Percentiles rank a stretch among this genome's conserved stretches.
Evolutionary conservation across 164 flowering plant species (phyloP).

Genomic region (Platanus orientalis): DNA sequence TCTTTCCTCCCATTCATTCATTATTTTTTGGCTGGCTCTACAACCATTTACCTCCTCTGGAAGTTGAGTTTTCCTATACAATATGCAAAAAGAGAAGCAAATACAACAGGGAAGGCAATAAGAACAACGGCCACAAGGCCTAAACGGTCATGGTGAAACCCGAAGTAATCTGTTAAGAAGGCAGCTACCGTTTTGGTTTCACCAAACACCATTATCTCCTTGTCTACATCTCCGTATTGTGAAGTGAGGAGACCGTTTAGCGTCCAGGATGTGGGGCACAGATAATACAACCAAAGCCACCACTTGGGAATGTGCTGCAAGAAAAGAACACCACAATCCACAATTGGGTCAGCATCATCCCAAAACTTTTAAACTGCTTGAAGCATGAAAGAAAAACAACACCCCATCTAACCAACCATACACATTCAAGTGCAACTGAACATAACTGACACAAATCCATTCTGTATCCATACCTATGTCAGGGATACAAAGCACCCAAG

Average conservation of each 20-base stretch:
- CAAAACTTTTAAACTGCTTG: background rate
- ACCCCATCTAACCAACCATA: background rate
- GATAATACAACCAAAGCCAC: background rate
- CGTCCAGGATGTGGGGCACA: background rate
- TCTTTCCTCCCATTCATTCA: too few relatives aligned
- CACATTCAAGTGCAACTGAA: background rate
- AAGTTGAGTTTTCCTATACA: background rate
- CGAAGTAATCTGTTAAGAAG: constrained; percentile 17
- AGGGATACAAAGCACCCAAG: too few relatives aligned
- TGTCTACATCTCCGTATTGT: background rate
- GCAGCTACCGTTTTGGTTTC: background rate
- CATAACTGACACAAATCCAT: too few relatives aligned
- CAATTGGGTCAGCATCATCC: background rate
- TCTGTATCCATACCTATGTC: too few relatives aligned
- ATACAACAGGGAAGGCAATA: background rate
- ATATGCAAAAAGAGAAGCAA: background rate
- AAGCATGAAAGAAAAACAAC: background rate
- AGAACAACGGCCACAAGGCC: constrained; percentile 10
- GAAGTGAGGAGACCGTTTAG: background rate
- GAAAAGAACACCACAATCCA: background rate
- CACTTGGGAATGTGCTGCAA: background rate
- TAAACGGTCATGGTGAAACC: constrained; percentile 15
- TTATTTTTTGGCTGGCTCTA: too few relatives aligned
- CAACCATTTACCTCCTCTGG: constrained; percentile 1
- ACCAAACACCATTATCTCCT: background rate